phyloP scores from a whole-genome alignment of 225 moss, liverwort and hornwort species.

The Polytrichum formosum region DNA sequence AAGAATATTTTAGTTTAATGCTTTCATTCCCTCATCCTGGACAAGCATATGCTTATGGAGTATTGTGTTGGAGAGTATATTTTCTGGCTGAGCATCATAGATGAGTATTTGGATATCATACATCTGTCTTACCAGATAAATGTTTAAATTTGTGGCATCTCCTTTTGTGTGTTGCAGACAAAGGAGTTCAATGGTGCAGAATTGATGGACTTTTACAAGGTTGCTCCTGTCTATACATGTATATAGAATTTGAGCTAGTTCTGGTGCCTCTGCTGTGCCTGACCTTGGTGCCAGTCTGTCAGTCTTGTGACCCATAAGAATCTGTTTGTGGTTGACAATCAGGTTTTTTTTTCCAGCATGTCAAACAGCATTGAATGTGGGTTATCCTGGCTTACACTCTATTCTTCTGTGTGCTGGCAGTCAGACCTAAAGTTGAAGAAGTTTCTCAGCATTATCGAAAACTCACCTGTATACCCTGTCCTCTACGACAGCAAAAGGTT shows the following conservation, averaged over 20 bases:
- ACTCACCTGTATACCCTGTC: constrained; percentile 84
- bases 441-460: constrained; percentile 78
- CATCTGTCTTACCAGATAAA: too few species aligned
- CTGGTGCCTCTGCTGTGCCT: not conserved
- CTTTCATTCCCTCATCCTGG: constrained; percentile 1
- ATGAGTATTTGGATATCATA: too few species aligned
- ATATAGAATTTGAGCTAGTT: not conserved
- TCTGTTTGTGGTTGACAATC: too few species aligned
- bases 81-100: too few species aligned
- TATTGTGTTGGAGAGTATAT: not conserved
- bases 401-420: constrained; percentile 35
- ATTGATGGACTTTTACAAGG: constrained; percentile 96
- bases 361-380: not conserved
- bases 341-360: not conserved
- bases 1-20: not conserved
- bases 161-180: constrained; percentile 51
- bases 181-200: constrained; percentile 82
- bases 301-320: not conserved
- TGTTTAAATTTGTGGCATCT: constrained; percentile 1
- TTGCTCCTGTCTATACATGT: constrained; percentile 13
- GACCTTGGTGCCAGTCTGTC: not conserved
- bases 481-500: constrained; percentile 90
- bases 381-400: not conserved
- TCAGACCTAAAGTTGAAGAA: constrained; percentile 89
- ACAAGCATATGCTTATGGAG: not conserved